A percentile compares a stretch with the other conserved stretches of the same genome.
Evolutionary conservation across 371 early-diverging fungal species (phyloP).

Genomic region (Saksenaea oblongispora): DNA sequence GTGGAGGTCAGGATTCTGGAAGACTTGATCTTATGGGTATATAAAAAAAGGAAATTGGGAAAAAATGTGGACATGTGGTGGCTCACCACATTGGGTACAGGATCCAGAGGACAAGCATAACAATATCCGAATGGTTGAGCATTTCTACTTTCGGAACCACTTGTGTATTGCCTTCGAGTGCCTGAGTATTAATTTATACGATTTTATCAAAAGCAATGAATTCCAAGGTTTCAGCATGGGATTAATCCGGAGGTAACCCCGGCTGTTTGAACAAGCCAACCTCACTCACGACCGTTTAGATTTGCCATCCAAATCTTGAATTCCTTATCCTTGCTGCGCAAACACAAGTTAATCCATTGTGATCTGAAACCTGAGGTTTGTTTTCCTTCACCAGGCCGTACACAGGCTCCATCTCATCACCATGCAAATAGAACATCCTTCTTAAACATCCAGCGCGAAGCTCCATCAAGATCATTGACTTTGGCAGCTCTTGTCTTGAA

Average conservation of each 20-base stretch:
- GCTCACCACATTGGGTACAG: slow-evolving; percentile 30
- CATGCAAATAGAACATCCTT: slow-evolving; percentile 58
- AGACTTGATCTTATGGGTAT: slow-evolving; percentile 51
- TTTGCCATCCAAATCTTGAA: slow-evolving; percentile 86
- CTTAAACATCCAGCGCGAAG: slow-evolving; percentile 60
- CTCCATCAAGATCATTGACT: slow-evolving; percentile 93
- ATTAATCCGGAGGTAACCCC: slow-evolving; percentile 63
- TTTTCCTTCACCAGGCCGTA: not conserved
- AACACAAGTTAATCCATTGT: slow-evolving; percentile 88
- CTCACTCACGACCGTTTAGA: slow-evolving; percentile 19
- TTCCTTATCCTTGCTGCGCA: slow-evolving; percentile 70
- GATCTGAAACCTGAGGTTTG: slow-evolving; percentile 95
- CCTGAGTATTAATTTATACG: slow-evolving; percentile 95
- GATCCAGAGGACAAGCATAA: slow-evolving; percentile 82
- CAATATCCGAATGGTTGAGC: slow-evolving; percentile 85
- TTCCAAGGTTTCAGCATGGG: slow-evolving; percentile 89
- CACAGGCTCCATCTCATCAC: no score
- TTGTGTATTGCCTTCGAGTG: slow-evolving; percentile 96
- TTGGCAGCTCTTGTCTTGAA: slow-evolving; percentile 87
- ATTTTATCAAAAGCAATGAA: slow-evolving; percentile 90
- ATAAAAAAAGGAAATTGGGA: not conserved
- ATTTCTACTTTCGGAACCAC: slow-evolving; percentile 93
- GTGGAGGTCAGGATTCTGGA: slow-evolving; percentile 86
- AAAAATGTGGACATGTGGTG: not conserved
- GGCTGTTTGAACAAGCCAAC: slow-evolving; percentile 45